phyloP scores from a whole-genome alignment of 306 rosid genomes.

The Pyrus communis region DNA sequence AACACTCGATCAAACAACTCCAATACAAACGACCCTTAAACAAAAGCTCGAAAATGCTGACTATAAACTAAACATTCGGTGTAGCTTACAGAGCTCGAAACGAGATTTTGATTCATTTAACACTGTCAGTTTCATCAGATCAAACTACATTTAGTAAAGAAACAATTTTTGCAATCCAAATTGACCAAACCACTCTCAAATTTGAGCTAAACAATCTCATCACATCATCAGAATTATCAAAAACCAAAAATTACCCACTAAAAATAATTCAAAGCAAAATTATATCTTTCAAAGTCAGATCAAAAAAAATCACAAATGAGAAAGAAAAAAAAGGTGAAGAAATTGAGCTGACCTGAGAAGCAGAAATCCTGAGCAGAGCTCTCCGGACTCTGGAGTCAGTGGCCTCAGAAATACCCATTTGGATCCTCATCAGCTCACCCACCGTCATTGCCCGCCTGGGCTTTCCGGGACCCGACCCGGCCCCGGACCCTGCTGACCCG shows the following conservation, averaged over 20 bases:
- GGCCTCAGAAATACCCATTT: slow-evolving; percentile 91
- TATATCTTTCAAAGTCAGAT: not conserved
- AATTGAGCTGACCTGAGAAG: slow-evolving; percentile 64
- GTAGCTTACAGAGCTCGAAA: not conserved
- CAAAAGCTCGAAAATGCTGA: not conserved
- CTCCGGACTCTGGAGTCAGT: slow-evolving; percentile 85
- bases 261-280: not conserved
- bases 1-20: not conserved
- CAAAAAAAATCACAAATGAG: not conserved
- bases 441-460: slow-evolving; percentile 66
- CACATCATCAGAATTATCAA: not conserved
- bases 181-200: not conserved
- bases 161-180: not conserved
- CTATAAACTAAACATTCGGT: not conserved
- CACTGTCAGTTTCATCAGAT: slow-evolving; percentile 11
- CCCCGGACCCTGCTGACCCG: slow-evolving; percentile 39
- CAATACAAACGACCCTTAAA: not conserved
- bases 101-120: not conserved
- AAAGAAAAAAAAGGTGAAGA: not conserved
- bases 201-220: not conserved
- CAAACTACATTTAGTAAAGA: slow-evolving; percentile 5
- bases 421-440: slow-evolving; percentile 92
- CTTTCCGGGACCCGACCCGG: slow-evolving; percentile 47
- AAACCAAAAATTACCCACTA: not conserved
- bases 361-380: slow-evolving; percentile 83